phyloP scores from a whole-genome alignment of 345 rosid species.

The Boechera divaricarpa region DNA sequence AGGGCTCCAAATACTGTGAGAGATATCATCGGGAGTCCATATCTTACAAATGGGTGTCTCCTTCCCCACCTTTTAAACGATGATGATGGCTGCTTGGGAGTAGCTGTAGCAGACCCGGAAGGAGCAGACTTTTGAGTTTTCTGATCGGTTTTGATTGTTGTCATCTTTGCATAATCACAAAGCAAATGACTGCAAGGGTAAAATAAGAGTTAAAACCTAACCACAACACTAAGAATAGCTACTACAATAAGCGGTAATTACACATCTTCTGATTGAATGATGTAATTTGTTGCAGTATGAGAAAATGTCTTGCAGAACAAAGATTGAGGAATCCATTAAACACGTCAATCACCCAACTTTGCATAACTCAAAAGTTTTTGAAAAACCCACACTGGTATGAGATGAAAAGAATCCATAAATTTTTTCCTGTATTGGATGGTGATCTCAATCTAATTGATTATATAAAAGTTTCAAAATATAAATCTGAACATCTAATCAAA shows the following conservation, averaged over 20 bases:
- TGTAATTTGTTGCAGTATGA: not conserved
- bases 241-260: not conserved
- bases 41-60: conserved; percentile 59
- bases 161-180: conserved; percentile 40
- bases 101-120: conserved; percentile 20
- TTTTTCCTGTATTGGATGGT: too few relatives aligned
- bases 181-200: conserved; percentile 28
- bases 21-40: conserved; percentile 96
- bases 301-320: not conserved
- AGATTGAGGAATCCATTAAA: conserved; percentile 12
- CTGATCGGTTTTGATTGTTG: conserved; percentile 41
- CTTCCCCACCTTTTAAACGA: conserved; percentile 90
- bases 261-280: not conserved
- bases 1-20: conserved; percentile 80
- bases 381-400: not conserved
- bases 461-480: not conserved
- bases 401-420: too few relatives aligned
- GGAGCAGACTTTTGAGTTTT: conserved; percentile 41
- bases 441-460: too few relatives aligned
- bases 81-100: conserved; percentile 39
- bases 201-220: conserved; percentile 4
- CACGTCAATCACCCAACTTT: not conserved
- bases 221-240: not conserved
- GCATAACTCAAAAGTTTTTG: not conserved
- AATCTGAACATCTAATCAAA: not conserved